Percentiles rank a stretch among this genome's conserved stretches.
Conservation (phyloP, 2,329 filamentous ascomycete species). For the Xylariaceae sp. region DNA sequence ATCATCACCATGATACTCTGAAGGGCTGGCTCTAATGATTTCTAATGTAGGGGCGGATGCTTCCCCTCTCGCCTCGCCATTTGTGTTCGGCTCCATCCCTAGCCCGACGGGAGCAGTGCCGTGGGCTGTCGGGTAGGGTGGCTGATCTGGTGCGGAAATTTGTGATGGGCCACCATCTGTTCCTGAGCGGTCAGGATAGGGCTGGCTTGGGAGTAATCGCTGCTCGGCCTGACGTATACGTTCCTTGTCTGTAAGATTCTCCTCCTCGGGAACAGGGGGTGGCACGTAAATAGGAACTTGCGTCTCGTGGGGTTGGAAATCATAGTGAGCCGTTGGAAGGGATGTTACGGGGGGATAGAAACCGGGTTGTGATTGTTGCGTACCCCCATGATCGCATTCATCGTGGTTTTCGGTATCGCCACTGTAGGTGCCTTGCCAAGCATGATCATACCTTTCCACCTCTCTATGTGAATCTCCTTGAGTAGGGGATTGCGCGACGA, state of each 20-base stretch:
- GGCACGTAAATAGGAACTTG: slow-evolving; percentile 51
- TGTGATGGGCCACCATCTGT: slow-evolving; percentile 42
- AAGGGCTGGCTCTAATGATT: slow-evolving; percentile 36
- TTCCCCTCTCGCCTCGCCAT: slow-evolving; percentile 15
- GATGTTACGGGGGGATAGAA: slow-evolving; percentile 30
- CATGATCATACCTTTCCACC: slow-evolving; percentile 27
- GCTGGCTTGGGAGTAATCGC: slow-evolving; percentile 75
- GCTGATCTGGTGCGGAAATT: slow-evolving; percentile 21
- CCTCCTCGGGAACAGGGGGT: slow-evolving; percentile 58
- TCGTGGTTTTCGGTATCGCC: slow-evolving; percentile 27
- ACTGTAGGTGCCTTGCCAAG: slow-evolving; percentile 33
- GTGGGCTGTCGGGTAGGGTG: not conserved
- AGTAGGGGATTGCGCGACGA: slow-evolving; percentile 23
- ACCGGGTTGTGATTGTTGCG: slow-evolving; percentile 23
- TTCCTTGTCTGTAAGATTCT: slow-evolving; percentile 74
- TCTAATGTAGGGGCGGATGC: slow-evolving; percentile 46
- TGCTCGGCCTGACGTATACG: slow-evolving; percentile 72
- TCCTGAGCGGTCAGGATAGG: slow-evolving; percentile 42
- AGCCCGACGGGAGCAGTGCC: not conserved
- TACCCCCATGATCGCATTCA: slow-evolving; percentile 19
- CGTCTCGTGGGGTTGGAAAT: slow-evolving; percentile 30
- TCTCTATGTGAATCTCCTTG: slow-evolving; percentile 18
- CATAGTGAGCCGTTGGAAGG: slow-evolving; percentile 35
- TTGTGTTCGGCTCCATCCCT: not conserved
- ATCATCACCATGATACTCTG: slow-evolving; percentile 52